A percentile compares a stretch with the other conserved stretches of the same genome.
Conservation (phyloP, 257 asterid genomes). For the Solanum piurae region DNA sequence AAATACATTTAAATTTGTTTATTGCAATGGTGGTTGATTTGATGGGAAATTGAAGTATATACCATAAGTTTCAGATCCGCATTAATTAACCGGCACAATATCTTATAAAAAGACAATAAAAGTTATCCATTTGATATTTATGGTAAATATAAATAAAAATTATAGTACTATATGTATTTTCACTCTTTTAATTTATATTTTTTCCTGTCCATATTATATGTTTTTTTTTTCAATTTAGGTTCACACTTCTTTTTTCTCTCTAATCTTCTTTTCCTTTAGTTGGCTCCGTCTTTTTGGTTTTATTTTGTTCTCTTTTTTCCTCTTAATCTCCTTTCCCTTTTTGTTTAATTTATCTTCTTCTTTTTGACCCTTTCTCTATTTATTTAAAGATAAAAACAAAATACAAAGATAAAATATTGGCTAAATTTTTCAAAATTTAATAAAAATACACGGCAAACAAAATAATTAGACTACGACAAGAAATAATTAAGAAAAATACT, state of each 20-base stretch:
- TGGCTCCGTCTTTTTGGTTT: background rate
- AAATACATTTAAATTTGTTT: background rate
- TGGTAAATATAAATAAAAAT: too few species aligned
- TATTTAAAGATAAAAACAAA: background rate
- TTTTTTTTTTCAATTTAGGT: background rate
- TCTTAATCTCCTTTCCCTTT: background rate
- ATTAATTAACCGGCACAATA: background rate
- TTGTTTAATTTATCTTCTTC: background rate
- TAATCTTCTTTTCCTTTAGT: background rate
- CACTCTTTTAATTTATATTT: background rate
- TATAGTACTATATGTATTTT: background rate
- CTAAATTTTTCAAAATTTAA: background rate
- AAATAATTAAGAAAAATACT: background rate
- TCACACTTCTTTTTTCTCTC: background rate
- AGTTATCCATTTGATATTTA: too few species aligned
- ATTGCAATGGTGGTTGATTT: background rate
- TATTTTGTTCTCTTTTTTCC: background rate
- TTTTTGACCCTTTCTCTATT: background rate
- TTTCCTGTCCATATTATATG: background rate
- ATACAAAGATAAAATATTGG: background rate
- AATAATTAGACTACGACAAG: background rate
- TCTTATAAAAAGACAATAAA: too few species aligned
- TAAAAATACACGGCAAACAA: background rate
- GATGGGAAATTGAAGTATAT: background rate
- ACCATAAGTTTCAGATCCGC: background rate